Conservation (phyloP, 495 filamentous ascomycete genomes). For the Xylaria castorea region DNA sequence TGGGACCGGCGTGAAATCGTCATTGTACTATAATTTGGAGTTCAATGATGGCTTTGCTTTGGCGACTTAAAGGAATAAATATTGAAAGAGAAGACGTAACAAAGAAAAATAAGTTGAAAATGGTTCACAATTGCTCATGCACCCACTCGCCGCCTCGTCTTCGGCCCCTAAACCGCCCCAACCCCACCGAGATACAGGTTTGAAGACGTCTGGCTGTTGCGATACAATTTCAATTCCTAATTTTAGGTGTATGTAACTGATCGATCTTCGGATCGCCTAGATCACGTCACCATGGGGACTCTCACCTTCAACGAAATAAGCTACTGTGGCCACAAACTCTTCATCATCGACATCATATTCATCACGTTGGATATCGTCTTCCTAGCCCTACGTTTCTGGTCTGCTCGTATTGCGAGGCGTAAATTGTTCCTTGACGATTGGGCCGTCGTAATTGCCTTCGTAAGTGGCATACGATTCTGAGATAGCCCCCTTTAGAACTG, state of each 20-base stretch:
- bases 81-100: conserved; percentile 23
- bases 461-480: conserved; percentile 3
- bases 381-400: conserved; percentile 17
- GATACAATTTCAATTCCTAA: neutral
- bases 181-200: neutral
- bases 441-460: conserved; percentile 8
- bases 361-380: neutral
- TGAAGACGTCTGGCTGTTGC: neutral
- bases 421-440: conserved; percentile 5
- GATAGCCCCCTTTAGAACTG: neutral
- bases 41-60: conserved; percentile 13
- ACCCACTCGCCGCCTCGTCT: neutral
- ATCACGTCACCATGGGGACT: neutral
- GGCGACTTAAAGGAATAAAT: neutral
- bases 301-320: neutral
- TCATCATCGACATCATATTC: conserved; percentile 6
- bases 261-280: neutral
- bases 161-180: neutral
- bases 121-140: neutral
- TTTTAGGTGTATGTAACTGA: neutral
- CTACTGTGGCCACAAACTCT: neutral
- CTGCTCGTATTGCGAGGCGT: neutral
- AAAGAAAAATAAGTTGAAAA: conserved; percentile 20
- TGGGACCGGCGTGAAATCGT: neutral
- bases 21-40: neutral